Conservation (phyloP, 2,329 filamentous ascomycete genomes). For the Ophiocordyceps unilateralis region DNA sequence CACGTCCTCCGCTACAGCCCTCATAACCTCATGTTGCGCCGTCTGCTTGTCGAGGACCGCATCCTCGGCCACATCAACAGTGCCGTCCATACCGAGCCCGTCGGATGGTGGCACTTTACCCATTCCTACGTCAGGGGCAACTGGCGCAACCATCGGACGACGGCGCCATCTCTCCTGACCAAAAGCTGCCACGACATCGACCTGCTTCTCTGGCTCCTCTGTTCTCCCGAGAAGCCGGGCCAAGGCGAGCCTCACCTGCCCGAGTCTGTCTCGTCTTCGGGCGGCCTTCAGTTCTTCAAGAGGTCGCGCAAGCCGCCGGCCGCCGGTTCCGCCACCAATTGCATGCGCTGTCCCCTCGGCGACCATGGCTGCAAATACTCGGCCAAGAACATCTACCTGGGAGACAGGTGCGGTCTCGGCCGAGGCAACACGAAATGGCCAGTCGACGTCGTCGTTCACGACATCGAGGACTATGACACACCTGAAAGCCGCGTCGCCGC, state of each 20-base stretch:
- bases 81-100: conserved; percentile 81
- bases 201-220: conserved; percentile 78
- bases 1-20: conserved; percentile 89
- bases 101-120: conserved; percentile 92
- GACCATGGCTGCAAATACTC: conserved; percentile 70
- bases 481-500: conserved; percentile 21
- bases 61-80: conserved; percentile 74
- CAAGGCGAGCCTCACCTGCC: conserved; percentile 50
- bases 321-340: conserved; percentile 72
- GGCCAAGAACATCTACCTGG: conserved; percentile 66
- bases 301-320: conserved; percentile 55
- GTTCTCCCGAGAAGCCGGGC: conserved; percentile 40
- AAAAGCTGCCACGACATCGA: conserved; percentile 97
- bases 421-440: conserved; percentile 63
- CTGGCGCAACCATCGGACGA: conserved; percentile 67
- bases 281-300: conserved; percentile 63
- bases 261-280: conserved; percentile 55
- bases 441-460: conserved; percentile 73
- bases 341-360: conserved; percentile 50
- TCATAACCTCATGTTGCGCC: conserved; percentile 72
- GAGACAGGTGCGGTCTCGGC: conserved; percentile 42
- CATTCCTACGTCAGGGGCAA: conserved; percentile 88
- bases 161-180: conserved; percentile 70
- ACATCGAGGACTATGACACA: conserved; percentile 62
- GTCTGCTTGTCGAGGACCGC: conserved; percentile 56